Base-by-base conservation (phyloP, 164 flowering plant genomes). In the Brasenia schreberi region DNA sequence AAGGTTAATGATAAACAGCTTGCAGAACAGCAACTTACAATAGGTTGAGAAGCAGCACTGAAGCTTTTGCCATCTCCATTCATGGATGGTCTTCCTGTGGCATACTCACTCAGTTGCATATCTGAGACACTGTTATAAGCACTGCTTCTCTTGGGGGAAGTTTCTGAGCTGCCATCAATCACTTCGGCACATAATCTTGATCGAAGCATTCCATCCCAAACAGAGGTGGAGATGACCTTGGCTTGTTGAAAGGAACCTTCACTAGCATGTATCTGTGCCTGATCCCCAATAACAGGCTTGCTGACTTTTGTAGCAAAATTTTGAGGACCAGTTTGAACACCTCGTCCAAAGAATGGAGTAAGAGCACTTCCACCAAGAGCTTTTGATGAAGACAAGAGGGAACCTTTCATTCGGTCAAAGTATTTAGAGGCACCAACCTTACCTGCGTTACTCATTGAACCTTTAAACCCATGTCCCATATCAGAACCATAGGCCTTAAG, bases 401-500 rank as follows among this genome's bases (percentile, higher is more conserved):
- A 84, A 49, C 97, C 94, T 79, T 71, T 87, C 87, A 90, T 77
- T 0, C 86, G 85, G 67, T 93, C 97, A 56, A 93, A 71, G 71
- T 87, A 90, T 78, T 87, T 81, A 65, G 79, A 60, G 16, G 69
- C 67, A 17, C 92, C 87, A 69, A 74, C 90, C 70, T 79, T 71
- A 68, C 61, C 80, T 77, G 73, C 77, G 80, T 64, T 81, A 67
- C 70, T 82, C 59, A 75, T 33, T 59, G 58, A 39, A 75, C 65
- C 73, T 78, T 79, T 87, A 56, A 64, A n/a, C 14, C 81, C 81
- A 68, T 82, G 80, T 23, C 80, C 82, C 2, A 64, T 19, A 61
- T 86, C 94, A 1, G 70, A 75, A 68, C 67, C 62, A 23, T 82
- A 83, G 53, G 70, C 63, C 72, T 79, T 83, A 6, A 67, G 66